phyloP scores from a whole-genome alignment of 208 protist species.

The Giardia duodenalis region DNA sequence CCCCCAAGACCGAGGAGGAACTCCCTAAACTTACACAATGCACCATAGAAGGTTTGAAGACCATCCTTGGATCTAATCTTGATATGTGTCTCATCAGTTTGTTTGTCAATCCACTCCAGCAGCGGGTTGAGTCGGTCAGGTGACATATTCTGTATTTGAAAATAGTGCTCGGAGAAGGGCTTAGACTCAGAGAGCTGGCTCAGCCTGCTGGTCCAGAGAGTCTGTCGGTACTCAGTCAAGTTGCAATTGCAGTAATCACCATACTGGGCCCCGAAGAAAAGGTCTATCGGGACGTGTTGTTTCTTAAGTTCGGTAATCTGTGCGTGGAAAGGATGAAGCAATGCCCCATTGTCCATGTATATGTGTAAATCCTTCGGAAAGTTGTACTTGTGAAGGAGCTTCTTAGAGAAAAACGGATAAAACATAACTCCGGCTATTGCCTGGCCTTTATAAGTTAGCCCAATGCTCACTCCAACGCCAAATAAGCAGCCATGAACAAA shows the following conservation, averaged over 20 bases:
- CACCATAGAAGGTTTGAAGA: neutral
- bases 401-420: neutral
- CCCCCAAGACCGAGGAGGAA: neutral
- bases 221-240: neutral
- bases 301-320: neutral
- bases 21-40: neutral
- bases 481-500: neutral
- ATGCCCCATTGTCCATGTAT: neutral
- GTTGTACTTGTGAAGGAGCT: neutral
- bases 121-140: neutral
- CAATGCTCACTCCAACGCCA: neutral
- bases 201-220: neutral
- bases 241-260: neutral
- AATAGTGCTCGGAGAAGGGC: neutral
- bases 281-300: neutral
- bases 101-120: neutral
- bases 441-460: neutral
- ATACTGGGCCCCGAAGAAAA: neutral
- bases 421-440: neutral
- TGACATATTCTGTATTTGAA: neutral
- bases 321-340: neutral
- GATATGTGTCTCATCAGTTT: neutral
- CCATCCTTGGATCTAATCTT: neutral
- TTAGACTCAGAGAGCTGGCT: neutral
- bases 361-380: neutral